phyloP scores from a whole-genome alignment of 345 rosid species.

The Schrenkiella parvula region DNA sequence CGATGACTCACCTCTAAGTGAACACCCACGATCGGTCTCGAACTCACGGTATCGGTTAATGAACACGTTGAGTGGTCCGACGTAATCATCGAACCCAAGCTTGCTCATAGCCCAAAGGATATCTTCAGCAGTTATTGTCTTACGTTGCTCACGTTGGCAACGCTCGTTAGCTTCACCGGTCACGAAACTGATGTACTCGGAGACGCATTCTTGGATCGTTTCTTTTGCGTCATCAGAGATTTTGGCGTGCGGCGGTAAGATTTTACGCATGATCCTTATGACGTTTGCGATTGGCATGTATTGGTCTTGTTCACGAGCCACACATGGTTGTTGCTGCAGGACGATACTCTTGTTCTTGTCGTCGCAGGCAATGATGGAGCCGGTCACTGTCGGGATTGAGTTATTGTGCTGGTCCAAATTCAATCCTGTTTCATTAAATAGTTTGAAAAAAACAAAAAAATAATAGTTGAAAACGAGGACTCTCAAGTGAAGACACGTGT shows the following conservation, averaged over 20 bases:
- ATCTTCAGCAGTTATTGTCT: slow-evolving; percentile 68
- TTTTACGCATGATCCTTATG: slow-evolving; percentile 61
- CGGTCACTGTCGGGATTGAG: slow-evolving; percentile 2
- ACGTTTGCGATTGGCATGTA: slow-evolving; percentile 78
- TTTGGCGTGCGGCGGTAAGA: slow-evolving; percentile 53
- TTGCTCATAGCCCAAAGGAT: slow-evolving; percentile 65
- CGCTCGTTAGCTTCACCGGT: slow-evolving; percentile 73
- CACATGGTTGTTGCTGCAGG: slow-evolving; percentile 14
- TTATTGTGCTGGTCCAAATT: slow-evolving; percentile 19
- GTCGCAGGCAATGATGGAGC: neutral
- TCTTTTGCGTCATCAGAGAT: slow-evolving; percentile 76
- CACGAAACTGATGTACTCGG: slow-evolving; percentile 68
- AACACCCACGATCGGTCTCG: slow-evolving; percentile 36
- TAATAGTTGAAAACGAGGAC: neutral
- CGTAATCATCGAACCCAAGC: slow-evolving; percentile 59
- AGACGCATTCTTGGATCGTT: slow-evolving; percentile 65
- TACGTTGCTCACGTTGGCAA: slow-evolving; percentile 68
- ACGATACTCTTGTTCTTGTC: neutral
- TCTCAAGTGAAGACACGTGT: neutral
- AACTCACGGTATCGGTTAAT: slow-evolving; percentile 45
- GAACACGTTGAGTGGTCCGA: slow-evolving; percentile 42
- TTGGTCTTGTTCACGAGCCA: slow-evolving; percentile 54
- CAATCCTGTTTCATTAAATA: slow-evolving; percentile 1
- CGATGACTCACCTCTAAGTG: slow-evolving; percentile 21
- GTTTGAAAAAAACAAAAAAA: neutral